Percentiles rank a stretch among this genome's conserved stretches.
Evolutionary conservation across 768 basidiomycete genomes (phyloP).

Genomic region (Grammothele lineata): DNA sequence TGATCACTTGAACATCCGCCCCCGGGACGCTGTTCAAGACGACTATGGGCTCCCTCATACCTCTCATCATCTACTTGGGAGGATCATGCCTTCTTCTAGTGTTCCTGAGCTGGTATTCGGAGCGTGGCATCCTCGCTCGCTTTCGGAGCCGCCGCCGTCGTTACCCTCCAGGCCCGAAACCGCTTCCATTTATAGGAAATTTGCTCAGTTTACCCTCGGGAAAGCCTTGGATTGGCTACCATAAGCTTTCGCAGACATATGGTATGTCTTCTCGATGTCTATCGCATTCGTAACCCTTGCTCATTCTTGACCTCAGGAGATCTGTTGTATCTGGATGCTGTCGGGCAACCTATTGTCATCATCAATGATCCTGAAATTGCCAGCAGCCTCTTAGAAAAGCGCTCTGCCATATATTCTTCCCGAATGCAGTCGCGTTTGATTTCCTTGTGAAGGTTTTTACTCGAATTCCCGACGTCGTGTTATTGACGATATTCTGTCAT

Average conservation of each 20-base stretch:
- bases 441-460: too few species aligned
- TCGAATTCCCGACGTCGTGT: too few species aligned
- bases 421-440: slow-evolving; percentile 24
- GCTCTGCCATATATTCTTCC: slow-evolving; percentile 24
- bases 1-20: too few species aligned
- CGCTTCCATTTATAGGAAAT: slow-evolving; percentile 18
- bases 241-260: slow-evolving; percentile 3
- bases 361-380: slow-evolving; percentile 14
- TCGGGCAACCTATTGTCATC: slow-evolving; percentile 16
- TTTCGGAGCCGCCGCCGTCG: neutral
- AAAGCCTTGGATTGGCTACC: slow-evolving; percentile 8
- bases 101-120: too few species aligned
- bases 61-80: too few species aligned
- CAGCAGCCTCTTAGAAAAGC: slow-evolving; percentile 23
- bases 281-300: neutral
- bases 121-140: too few species aligned
- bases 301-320: slow-evolving; percentile 5
- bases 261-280: slow-evolving; percentile 6
- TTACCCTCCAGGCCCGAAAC: slow-evolving; percentile 19
- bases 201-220: slow-evolving; percentile 8
- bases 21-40: too few species aligned
- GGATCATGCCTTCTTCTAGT: too few species aligned
- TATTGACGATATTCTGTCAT: too few species aligned
- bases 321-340: slow-evolving; percentile 13
- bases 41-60: too few species aligned